phyloP scores from a whole-genome alignment of 805 yeast species.

The Nakazawaea ishiwadae region DNA sequence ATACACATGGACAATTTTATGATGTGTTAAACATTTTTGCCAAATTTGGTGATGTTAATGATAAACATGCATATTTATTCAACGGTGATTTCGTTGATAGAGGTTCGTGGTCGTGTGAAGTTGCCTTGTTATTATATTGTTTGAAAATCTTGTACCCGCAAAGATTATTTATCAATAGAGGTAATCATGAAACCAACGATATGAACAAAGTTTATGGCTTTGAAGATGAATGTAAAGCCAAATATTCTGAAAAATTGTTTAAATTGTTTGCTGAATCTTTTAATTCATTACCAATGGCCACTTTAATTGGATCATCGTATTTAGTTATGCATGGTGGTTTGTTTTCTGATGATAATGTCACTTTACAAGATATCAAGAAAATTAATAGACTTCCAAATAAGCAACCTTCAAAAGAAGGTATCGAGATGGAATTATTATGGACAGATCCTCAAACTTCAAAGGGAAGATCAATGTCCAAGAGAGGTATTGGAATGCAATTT shows the following conservation, averaged over 20 bases:
- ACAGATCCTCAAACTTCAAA: conserved; percentile 83
- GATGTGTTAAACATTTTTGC: conserved; percentile 81
- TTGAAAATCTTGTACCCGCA: conserved; percentile 74
- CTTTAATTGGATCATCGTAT: conserved; percentile 72
- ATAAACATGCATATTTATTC: conserved; percentile 72
- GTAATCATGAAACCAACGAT: conserved; percentile 94
- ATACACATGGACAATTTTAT: conserved; percentile 95
- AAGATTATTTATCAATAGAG: conserved; percentile 75
- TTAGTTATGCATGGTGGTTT: conserved; percentile 95
- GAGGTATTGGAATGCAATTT: conserved; percentile 95
- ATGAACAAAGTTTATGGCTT: conserved; percentile 98
- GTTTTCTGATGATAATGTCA: conserved; percentile 70
- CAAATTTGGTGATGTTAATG: conserved; percentile 64
- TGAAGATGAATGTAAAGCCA: conserved; percentile 90
- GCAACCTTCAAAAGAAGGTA: conserved; percentile 88
- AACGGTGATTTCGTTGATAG: conserved; percentile 98
- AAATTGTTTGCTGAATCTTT: conserved; percentile 83
- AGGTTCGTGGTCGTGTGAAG: conserved; percentile 98
- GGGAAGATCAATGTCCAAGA: conserved; percentile 83
- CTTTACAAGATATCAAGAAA: conserved; percentile 67
- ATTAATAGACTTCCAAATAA: conserved; percentile 60
- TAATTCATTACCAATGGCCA: conserved; percentile 79
- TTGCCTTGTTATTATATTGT: conserved; percentile 73
- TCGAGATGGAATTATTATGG: conserved; percentile 96
- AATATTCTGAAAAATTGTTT: conserved; percentile 77